Evolutionary conservation across 371 early-diverging fungal genomes (phyloP).

Genomic region (Lichtheimia corymbifera): DNA sequence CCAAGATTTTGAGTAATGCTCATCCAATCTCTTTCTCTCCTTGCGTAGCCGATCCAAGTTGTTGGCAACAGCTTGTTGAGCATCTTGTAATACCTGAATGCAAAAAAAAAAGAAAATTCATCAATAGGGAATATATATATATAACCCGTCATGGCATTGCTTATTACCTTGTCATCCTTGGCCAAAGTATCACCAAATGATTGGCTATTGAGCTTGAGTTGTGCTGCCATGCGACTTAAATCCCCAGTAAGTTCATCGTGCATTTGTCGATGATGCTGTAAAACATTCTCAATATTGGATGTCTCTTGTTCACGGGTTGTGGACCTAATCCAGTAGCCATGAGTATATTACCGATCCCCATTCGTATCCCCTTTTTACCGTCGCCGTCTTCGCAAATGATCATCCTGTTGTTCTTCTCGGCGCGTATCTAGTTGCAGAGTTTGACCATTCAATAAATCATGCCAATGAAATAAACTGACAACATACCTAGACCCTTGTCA

Average conservation of each 20-base stretch:
- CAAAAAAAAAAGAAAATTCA: no score
- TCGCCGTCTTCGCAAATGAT: slow-evolving; percentile 4
- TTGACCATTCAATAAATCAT: no score
- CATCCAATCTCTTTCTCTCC: slow-evolving; percentile 57
- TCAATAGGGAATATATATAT: neutral
- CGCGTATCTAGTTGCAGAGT: neutral
- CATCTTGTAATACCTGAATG: slow-evolving; percentile 46
- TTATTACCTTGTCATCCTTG: slow-evolving; percentile 58
- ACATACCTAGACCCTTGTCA: no score
- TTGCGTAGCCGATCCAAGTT: slow-evolving; percentile 51
- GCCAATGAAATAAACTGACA: no score
- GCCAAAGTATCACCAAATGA: slow-evolving; percentile 61
- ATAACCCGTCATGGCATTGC: slow-evolving; percentile 4
- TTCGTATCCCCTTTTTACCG: neutral
- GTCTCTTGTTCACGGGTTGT: slow-evolving; percentile 30
- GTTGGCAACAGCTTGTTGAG: slow-evolving; percentile 49
- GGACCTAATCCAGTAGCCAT: slow-evolving; percentile 2
- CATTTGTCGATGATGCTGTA: slow-evolving; percentile 65
- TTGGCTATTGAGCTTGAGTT: slow-evolving; percentile 65
- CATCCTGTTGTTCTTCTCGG: neutral
- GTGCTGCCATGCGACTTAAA: slow-evolving; percentile 63
- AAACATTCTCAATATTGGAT: slow-evolving; percentile 51
- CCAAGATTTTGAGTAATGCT: slow-evolving; percentile 64
- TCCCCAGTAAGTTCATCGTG: slow-evolving; percentile 73
- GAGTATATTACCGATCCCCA: neutral